Conservation (phyloP, 768 basidiomycete species). For the Botryobasidium botryosum region DNA sequence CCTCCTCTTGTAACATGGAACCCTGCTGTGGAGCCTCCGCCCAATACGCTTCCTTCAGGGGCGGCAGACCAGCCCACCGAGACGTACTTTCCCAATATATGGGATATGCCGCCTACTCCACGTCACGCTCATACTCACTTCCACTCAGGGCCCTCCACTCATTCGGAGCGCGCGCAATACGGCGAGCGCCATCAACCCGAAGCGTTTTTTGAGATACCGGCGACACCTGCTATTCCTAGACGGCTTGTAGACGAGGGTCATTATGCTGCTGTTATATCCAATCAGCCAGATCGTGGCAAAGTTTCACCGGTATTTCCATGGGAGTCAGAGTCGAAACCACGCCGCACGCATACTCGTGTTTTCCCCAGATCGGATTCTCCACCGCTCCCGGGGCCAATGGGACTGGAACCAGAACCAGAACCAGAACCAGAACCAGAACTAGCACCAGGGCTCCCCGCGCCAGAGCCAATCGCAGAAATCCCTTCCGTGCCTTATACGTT, state of each 20-base stretch:
- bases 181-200: slow-evolving; percentile 10
- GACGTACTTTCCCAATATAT: slow-evolving; percentile 69
- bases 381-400: too few species aligned
- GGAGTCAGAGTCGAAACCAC: slow-evolving; percentile 69
- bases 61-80: slow-evolving; percentile 38
- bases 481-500: slow-evolving; percentile 22
- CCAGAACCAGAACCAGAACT: too few species aligned
- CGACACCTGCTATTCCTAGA: slow-evolving; percentile 45
- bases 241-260: slow-evolving; percentile 52
- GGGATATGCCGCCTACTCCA: slow-evolving; percentile 40
- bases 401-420: too few species aligned
- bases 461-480: slow-evolving; percentile 15
- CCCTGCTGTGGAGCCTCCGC: slow-evolving; percentile 64
- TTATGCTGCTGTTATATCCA: slow-evolving; percentile 38
- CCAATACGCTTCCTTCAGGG: slow-evolving; percentile 34
- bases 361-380: slow-evolving; percentile 49
- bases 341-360: slow-evolving; percentile 47
- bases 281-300: slow-evolving; percentile 49
- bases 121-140: slow-evolving; percentile 1
- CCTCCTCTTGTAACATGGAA: slow-evolving; percentile 65
- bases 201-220: slow-evolving; percentile 44
- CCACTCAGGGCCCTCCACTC: neutral
- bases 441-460: too few species aligned
- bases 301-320: slow-evolving; percentile 85
- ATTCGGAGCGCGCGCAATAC: slow-evolving; percentile 3